These are phyloP conservation scores for Lantana camara DNA, from an alignment of 257 asterid species.

Conservation along the genomic window DNA sequence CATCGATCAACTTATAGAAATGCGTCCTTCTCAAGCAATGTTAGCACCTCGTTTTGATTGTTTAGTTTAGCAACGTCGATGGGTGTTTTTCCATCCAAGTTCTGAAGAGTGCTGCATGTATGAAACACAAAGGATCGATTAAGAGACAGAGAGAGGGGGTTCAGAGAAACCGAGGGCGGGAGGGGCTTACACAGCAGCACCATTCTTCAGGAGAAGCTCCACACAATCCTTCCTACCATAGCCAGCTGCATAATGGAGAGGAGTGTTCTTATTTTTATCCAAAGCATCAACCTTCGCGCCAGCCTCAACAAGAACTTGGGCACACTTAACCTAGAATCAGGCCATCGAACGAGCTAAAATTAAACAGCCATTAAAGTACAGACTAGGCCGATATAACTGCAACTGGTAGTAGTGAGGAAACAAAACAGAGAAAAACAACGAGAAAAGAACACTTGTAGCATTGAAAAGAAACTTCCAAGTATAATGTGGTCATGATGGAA, in stretches of 20 bases:
- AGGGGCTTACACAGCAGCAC: conserved; percentile 93
- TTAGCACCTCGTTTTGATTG: conserved; percentile 79
- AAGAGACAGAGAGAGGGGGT: background rate
- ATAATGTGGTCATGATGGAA: background rate
- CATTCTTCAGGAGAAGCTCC: conserved; percentile 84
- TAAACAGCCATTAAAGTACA: background rate
- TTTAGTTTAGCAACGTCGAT: conserved; percentile 95
- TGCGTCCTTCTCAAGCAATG: conserved; percentile 94
- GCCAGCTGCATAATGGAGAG: conserved; percentile 99
- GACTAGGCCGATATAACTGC: background rate
- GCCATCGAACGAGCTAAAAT: conserved; percentile 4
- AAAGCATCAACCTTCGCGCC: conserved; percentile 92
- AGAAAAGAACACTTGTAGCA: background rate
- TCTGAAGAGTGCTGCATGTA: conserved; percentile 83
- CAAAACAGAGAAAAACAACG: background rate
- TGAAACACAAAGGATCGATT: background rate
- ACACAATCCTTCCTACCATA: conserved; percentile 97
- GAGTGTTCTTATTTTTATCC: conserved; percentile 97
- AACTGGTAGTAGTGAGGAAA: background rate
- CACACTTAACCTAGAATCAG: conserved; percentile 73
- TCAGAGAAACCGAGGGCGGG: background rate
- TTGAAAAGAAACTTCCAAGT: background rate
- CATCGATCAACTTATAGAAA: conserved; percentile 51
- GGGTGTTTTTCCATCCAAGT: conserved; percentile 96
- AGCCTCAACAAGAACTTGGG: conserved; percentile 90